Conservation (phyloP, 1,284 basidiomycete genomes). For the Cerioporus squamosus region DNA sequence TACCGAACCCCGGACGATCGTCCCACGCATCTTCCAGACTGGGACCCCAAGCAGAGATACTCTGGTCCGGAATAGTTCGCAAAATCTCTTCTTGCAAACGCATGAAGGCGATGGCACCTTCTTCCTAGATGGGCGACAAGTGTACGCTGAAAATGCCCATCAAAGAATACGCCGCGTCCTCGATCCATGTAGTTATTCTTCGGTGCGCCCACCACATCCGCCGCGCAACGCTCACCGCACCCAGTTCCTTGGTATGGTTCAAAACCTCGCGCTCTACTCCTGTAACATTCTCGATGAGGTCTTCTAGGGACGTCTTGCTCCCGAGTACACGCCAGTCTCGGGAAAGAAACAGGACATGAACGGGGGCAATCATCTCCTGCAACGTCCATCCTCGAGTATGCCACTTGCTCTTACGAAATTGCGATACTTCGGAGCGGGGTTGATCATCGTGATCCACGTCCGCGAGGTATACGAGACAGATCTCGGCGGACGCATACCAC, state of each 20-base stretch:
- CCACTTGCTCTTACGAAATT: background rate
- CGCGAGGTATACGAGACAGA: background rate
- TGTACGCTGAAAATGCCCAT: conserved; percentile 6
- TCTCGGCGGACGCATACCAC: background rate
- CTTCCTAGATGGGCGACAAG: conserved; percentile 7
- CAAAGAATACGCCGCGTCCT: conserved; percentile 9
- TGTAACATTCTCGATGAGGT: background rate
- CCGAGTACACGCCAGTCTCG: background rate
- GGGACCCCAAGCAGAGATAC: background rate
- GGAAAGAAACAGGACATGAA: background rate
- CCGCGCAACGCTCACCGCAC: background rate
- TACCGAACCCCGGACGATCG: too few species aligned
- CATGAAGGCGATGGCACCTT: background rate
- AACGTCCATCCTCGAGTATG: background rate
- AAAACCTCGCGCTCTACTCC: background rate
- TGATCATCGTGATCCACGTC: background rate
- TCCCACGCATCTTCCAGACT: too few species aligned
- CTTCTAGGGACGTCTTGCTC: background rate
- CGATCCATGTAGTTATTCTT: background rate
- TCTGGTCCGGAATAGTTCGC: background rate
- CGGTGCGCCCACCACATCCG: conserved; percentile 4
- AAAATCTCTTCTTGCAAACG: conserved; percentile 4
- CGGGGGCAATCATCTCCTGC: conserved; percentile 1
- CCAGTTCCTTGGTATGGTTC: background rate
- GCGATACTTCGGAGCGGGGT: background rate